phyloP scores from a whole-genome alignment of 495 filamentous ascomycete species.

The Tuber microsphaerosporum region DNA sequence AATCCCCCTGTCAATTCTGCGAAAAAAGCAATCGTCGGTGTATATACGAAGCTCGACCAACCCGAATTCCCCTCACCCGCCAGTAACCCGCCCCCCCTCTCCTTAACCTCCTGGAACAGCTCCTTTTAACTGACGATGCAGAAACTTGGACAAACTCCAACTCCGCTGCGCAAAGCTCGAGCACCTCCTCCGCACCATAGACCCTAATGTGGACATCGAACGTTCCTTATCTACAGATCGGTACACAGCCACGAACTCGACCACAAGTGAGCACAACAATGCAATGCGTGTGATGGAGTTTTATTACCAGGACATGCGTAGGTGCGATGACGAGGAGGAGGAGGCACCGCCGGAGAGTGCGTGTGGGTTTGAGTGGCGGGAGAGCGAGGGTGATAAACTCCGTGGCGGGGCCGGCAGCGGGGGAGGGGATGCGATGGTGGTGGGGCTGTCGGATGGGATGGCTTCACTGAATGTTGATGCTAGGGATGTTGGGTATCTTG shows the following conservation, averaged over 20 bases:
- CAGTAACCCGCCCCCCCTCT: slow-evolving; percentile 24
- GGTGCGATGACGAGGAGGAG: slow-evolving; percentile 16
- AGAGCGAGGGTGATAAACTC: slow-evolving; percentile 20
- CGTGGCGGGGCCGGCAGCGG: slow-evolving; percentile 6
- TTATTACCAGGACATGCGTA: slow-evolving; percentile 18
- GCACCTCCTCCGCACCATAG: slow-evolving; percentile 36
- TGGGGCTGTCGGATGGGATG: slow-evolving; percentile 41
- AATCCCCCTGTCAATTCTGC: slow-evolving; percentile 41
- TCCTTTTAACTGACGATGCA: slow-evolving; percentile 10
- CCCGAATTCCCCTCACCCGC: slow-evolving; percentile 42
- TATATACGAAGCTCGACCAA: slow-evolving; percentile 38
- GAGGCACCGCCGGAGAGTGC: slow-evolving; percentile 33
- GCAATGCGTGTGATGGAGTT: slow-evolving; percentile 10
- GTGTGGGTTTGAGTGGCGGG: slow-evolving; percentile 41
- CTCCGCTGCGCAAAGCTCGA: slow-evolving; percentile 39
- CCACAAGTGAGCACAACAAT: slow-evolving; percentile 11
- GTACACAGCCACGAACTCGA: slow-evolving; percentile 9
- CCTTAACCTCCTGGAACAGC: background rate
- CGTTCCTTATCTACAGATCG: slow-evolving; percentile 25
- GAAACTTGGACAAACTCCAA: slow-evolving; percentile 43
- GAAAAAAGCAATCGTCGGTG: slow-evolving; percentile 35
- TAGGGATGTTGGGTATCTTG: slow-evolving; percentile 42
- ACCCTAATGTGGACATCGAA: slow-evolving; percentile 42
- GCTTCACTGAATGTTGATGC: slow-evolving; percentile 40
- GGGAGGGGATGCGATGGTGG: slow-evolving; percentile 6